Percentiles rank a stretch among this genome's conserved stretches.
phyloP scores from a whole-genome alignment of 441 rosid genomes.

The Populus hybrid region DNA sequence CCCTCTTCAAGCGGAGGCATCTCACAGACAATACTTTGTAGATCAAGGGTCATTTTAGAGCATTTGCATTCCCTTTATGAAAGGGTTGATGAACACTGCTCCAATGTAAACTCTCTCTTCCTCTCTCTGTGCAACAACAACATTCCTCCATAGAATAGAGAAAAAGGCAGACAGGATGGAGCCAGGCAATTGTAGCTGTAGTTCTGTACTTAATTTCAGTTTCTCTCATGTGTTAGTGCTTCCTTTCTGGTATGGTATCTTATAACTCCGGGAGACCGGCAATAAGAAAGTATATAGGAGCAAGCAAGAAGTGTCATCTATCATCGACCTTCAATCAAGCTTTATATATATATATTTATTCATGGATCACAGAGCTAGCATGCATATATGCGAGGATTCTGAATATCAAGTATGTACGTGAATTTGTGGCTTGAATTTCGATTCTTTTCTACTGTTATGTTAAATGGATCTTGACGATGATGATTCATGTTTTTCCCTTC shows the following conservation, averaged over 20 bases:
- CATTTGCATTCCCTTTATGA: constrained; percentile 5
- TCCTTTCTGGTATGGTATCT: constrained; percentile 6
- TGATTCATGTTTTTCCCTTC: neutral
- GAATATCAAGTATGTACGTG: neutral
- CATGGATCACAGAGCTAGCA: neutral
- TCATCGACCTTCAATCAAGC: neutral
- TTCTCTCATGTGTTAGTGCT: constrained; percentile 15
- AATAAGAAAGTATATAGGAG: neutral
- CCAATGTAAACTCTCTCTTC: constrained; percentile 1
- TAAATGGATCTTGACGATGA: neutral
- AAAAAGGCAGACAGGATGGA: constrained; percentile 61
- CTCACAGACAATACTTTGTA: neutral
- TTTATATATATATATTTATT: no score
- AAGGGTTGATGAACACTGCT: neutral
- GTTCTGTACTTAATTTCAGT: constrained; percentile 15
- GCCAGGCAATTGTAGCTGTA: constrained; percentile 58
- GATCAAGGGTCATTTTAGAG: constrained; percentile 21
- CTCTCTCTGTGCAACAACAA: constrained; percentile 15
- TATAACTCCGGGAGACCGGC: neutral
- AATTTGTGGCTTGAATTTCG: neutral
- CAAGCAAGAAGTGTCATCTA: neutral
- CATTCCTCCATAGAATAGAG: constrained; percentile 28
- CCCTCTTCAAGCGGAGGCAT: constrained; percentile 11
- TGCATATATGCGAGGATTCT: neutral
- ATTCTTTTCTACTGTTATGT: neutral